Percentiles rank a stretch among this genome's conserved stretches.
Conservation (phyloP, 1,284 basidiomycete species). For the Paramarasmius palmivorus region DNA sequence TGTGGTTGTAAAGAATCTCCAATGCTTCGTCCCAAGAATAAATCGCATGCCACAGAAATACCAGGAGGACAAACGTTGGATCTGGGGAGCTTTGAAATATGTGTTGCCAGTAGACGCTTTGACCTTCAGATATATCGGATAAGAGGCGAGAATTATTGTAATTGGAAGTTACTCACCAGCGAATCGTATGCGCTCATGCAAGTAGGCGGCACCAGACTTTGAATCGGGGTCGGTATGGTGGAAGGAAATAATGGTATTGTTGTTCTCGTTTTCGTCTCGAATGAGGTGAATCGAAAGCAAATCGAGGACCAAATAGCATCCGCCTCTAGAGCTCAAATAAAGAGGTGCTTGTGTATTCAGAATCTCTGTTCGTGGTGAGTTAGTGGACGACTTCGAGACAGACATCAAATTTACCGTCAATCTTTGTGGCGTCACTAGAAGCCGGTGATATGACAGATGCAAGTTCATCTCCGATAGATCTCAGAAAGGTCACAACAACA, state of each 20-base stretch:
- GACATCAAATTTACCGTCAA: background rate
- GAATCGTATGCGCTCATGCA: slow-evolving; percentile 36
- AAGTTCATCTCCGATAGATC: background rate
- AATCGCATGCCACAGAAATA: slow-evolving; percentile 54
- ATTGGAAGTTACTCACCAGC: slow-evolving; percentile 21
- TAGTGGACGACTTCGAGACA: background rate
- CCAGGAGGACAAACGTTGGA: slow-evolving; percentile 53
- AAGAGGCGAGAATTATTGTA: background rate
- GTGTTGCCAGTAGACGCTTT: slow-evolving; percentile 55
- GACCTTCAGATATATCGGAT: slow-evolving; percentile 25
- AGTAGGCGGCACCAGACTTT: slow-evolving; percentile 28
- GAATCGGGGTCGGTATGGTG: slow-evolving; percentile 31
- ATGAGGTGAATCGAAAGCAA: slow-evolving; percentile 42
- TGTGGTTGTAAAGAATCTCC: slow-evolving; percentile 47
- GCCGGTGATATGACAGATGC: background rate
- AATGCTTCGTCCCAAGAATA: slow-evolving; percentile 60
- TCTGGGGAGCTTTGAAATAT: slow-evolving; percentile 46
- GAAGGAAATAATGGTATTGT: slow-evolving; percentile 39
- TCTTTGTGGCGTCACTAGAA: background rate
- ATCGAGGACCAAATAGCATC: slow-evolving; percentile 35
- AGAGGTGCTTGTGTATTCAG: slow-evolving; percentile 56
- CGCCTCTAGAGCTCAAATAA: slow-evolving; percentile 34
- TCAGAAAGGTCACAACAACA: background rate
- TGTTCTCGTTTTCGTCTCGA: slow-evolving; percentile 31
- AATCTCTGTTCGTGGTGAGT: slow-evolving; percentile 28